A percentile compares a stretch with the other conserved stretches of the same genome.
These are phyloP conservation scores for Fagus crenata DNA, from an alignment of 306 rosid species.

Conservation along the genomic window DNA sequence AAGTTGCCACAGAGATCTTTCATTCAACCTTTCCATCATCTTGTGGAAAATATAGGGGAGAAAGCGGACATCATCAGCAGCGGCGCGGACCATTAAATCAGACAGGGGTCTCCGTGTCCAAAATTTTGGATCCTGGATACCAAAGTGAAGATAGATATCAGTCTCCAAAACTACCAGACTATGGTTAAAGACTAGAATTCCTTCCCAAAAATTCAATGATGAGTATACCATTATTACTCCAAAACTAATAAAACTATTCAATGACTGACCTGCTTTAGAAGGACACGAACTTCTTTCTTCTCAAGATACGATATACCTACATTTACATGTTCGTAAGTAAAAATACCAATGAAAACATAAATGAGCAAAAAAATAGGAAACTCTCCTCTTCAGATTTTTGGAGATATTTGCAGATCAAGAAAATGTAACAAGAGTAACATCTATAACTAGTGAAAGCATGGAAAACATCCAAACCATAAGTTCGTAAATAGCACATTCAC, in stretches of 20 bases:
- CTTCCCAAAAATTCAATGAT: background rate
- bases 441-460: too few relatives aligned
- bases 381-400: background rate
- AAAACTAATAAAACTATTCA: background rate
- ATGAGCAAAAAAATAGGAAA: background rate
- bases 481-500: too few relatives aligned
- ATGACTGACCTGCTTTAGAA: conserved; percentile 51
- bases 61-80: conserved; percentile 62
- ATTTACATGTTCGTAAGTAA: conserved; percentile 15
- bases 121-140: conserved; percentile 50
- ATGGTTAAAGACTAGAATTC: background rate
- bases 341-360: background rate
- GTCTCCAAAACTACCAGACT: background rate
- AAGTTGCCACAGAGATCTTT: conserved; percentile 47
- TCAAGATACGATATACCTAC: conserved; percentile 55
- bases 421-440: too few relatives aligned
- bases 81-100: conserved; percentile 55
- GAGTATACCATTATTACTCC: background rate
- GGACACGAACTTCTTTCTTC: conserved; percentile 62
- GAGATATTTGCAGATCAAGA: background rate
- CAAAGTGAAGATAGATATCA: background rate
- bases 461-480: too few relatives aligned
- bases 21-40: conserved; percentile 49
- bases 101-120: conserved; percentile 57
- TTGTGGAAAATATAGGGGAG: conserved; percentile 47